Evolutionary conservation across 2,329 filamentous ascomycete genomes (phyloP), one percentile per base, ranked within the genome.

Genomic region (Gremmenia infestans): DNA sequence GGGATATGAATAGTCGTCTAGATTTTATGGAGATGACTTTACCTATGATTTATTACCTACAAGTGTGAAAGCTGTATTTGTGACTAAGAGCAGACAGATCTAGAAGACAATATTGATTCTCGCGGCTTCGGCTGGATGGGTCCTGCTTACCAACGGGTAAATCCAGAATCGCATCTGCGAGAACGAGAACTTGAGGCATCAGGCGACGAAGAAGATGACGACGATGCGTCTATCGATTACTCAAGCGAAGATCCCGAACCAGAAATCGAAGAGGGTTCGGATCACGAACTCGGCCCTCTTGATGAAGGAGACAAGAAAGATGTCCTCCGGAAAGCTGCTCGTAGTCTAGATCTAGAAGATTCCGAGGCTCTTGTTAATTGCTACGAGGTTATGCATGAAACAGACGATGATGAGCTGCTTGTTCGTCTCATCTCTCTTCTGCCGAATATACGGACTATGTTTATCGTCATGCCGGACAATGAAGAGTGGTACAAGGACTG

Each of bases 91-190:
- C 53, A 46, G 40, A 39, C 50, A 25, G 48, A 19, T 14, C 48
- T 59, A 28, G 57, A 56, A 35, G 57, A 59, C 28, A 40, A 47
- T 17, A 51, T 56, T 22, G 54, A 49, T 5, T 22, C 42, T n/a
- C 12, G 12, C n/a, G 43, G 5, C n/a, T 28, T 2, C 17, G n/a
- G 23, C 23, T 25, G 23, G 23, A 25, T 25, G 23, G 23, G 23
- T 25, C 23, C 23, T 25, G 23, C 23, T 25, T 25, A 5, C 6
- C 23, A 6, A 4, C 23, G 23, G 23, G 23, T 25, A 39, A 39
- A 39, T n/a, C 36, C 36, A 6, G 36, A n/a, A 4, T 17, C 25
- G 14, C 7, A 19, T 4, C 17, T 19, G 40, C 25, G 48, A 25
- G 15, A 25, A 42, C 8, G 43, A 49, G 9, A 35, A 35, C 14